Base-by-base conservation (phyloP, 805 yeast genomes). In the Helenozyma rhizophorensis region DNA sequence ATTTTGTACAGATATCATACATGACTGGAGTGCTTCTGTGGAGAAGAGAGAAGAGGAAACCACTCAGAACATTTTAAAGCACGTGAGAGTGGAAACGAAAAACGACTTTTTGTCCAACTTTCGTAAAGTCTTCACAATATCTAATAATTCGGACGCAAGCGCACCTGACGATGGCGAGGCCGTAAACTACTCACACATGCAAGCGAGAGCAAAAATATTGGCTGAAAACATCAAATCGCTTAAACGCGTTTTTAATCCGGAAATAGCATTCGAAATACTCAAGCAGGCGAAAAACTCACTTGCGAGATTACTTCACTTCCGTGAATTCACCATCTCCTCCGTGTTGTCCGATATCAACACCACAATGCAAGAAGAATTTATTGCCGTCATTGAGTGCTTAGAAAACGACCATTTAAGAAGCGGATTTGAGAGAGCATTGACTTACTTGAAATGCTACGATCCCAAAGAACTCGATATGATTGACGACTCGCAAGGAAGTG, bases 401-500 rank as follows among this genome's bases (percentile, higher is more conserved):
- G 83, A 89, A 9, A 68, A 68, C 12, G 65, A 74, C n/a, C 97
- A 93, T 57, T 68, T 93, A n/a, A 72, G 74, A 41, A 78, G 78
- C 0, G 97, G 97, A 0, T 93, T 93, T 54, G 79, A 78, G 25
- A 82, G 78, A 46, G 97, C 97, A 0, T 65, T 89, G 32, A 63
- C 60, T 1, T 74, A 88, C 33, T 62, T 90, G 36, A 72, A 77
- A 34, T 72, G 76, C 23, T 90, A 88, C 48, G 79, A 83, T 39
- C 90, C 95, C 0, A 54, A 54, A 17, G 58, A 60, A 14, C 25
- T 57, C 12, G 41, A 58, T 23, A 56, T 62, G 21, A 61, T 60
- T 11, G 33, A 27, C 14, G 43, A 33, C 16, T 17, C 34, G 7
- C 16, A 37, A 18, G 58, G 51, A 15, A 51, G 62, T 15, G 67